Evolutionary conservation across 179 eudicot species (phyloP).

Genomic region (Vitellaria paradoxa): DNA sequence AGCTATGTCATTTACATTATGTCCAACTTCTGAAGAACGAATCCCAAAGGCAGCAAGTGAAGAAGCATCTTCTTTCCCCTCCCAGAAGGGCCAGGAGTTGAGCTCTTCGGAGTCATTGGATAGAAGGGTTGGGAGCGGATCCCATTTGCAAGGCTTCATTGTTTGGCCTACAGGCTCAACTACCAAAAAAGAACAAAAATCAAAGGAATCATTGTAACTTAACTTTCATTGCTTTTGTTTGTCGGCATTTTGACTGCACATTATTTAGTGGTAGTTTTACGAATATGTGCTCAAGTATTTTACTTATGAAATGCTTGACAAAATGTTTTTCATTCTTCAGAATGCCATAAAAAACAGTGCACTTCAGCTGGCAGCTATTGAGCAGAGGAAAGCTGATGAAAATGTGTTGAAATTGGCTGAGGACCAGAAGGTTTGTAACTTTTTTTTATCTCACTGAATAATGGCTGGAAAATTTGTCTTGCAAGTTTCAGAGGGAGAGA

Average conservation of each 20-base stretch:
- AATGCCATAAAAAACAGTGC: slow-evolving; percentile 63
- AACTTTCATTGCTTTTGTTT: background rate
- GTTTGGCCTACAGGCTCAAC: background rate
- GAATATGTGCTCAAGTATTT: background rate
- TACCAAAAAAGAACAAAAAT: background rate
- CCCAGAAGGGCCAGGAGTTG: background rate
- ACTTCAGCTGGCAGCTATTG: slow-evolving; percentile 72
- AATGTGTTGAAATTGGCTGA: slow-evolving; percentile 82
- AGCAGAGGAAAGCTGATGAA: slow-evolving; percentile 78
- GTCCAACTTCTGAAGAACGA: background rate
- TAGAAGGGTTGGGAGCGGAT: background rate
- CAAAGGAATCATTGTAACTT: background rate
- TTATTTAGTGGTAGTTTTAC: background rate
- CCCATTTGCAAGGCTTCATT: background rate
- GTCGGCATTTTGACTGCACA: background rate
- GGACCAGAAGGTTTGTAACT: slow-evolving; percentile 65
- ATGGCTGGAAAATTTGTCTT: background rate
- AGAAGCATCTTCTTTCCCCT: background rate
- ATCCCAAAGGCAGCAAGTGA: background rate
- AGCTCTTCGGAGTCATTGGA: background rate
- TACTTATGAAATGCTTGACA: slow-evolving; percentile 14
- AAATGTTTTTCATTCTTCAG: slow-evolving; percentile 31
- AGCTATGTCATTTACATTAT: background rate
- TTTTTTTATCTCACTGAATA: background rate
- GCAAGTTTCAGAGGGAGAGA: too few relatives aligned